These are phyloP conservation scores for Alnus rubra DNA, from an alignment of 306 rosid genomes.

Conservation along the genomic window DNA sequence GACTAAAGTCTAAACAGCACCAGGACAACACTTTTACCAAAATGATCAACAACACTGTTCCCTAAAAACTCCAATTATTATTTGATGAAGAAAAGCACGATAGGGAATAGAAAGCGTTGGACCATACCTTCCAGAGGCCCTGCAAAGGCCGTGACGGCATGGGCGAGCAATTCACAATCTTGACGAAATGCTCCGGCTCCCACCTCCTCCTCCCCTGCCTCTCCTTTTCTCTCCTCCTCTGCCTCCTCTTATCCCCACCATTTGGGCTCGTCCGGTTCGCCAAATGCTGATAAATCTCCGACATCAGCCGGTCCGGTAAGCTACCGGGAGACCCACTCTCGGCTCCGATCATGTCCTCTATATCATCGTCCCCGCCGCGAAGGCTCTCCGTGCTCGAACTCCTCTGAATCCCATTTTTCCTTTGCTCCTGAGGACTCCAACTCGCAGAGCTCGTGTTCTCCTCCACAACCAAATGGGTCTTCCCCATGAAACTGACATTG, in stretches of 20 bases:
- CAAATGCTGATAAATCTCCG: slow-evolving; percentile 80
- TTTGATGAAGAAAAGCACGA: slow-evolving; percentile 29
- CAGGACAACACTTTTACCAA: not conserved
- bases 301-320: slow-evolving; percentile 65
- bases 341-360: slow-evolving; percentile 39
- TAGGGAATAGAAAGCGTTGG: slow-evolving; percentile 25
- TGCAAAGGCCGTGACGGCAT: slow-evolving; percentile 78
- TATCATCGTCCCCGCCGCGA: slow-evolving; percentile 45
- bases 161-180: slow-evolving; percentile 80
- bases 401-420: slow-evolving; percentile 36
- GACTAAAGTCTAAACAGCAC: not conserved
- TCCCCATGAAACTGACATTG: slow-evolving; percentile 72
- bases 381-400: slow-evolving; percentile 42
- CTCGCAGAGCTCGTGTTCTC: slow-evolving; percentile 48
- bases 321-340: slow-evolving; percentile 74
- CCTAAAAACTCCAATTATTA: not conserved
- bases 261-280: slow-evolving; percentile 87
- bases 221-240: slow-evolving; percentile 75
- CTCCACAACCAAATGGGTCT: slow-evolving; percentile 73
- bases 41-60: not conserved
- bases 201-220: slow-evolving; percentile 65
- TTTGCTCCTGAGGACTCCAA: slow-evolving; percentile 26
- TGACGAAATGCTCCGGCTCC: slow-evolving; percentile 95
- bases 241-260: slow-evolving; percentile 68
- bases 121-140: slow-evolving; percentile 94